These are phyloP conservation scores for Phytophthora melonis DNA, from an alignment of 352 stramenopile genomes.

Conservation along the genomic window DNA sequence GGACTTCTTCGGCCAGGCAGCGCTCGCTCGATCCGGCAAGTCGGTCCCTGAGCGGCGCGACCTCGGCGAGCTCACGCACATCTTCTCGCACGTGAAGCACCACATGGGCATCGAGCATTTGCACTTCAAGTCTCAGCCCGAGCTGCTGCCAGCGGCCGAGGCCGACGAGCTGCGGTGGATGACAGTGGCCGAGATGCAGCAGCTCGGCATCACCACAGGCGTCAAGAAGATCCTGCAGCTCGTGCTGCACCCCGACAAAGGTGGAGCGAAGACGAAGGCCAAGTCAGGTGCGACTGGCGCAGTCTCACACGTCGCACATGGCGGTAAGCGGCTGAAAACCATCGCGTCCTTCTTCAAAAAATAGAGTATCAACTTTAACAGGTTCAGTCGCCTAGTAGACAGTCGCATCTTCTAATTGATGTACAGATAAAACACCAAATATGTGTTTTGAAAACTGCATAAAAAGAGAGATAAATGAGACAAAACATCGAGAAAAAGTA, in stretches of 20 bases:
- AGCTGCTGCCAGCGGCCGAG: constrained; percentile 18
- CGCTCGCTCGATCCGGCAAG: constrained; percentile 29
- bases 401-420: too few relatives aligned
- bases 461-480: too few relatives aligned
- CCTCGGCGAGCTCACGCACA: constrained; percentile 79
- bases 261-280: constrained; percentile 10
- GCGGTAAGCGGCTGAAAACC: constrained; percentile 59
- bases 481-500: neutral
- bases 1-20: constrained; percentile 43
- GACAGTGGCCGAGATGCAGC: constrained; percentile 74
- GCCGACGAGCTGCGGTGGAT: constrained; percentile 70
- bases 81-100: constrained; percentile 93
- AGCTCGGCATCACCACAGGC: constrained; percentile 87
- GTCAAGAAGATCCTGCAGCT: constrained; percentile 89
- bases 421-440: constrained; percentile 13
- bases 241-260: constrained; percentile 37
- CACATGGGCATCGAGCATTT: constrained; percentile 91
- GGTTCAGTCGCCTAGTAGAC: too few relatives aligned
- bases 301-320: constrained; percentile 57
- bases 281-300: constrained; percentile 14
- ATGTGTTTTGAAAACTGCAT: constrained; percentile 24
- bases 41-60: constrained; percentile 52
- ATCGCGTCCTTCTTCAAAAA: constrained; percentile 77
- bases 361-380: constrained; percentile 46
- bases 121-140: constrained; percentile 55